Conservation (phyloP, 306 rosid species). For the Ziziphus jujuba region DNA sequence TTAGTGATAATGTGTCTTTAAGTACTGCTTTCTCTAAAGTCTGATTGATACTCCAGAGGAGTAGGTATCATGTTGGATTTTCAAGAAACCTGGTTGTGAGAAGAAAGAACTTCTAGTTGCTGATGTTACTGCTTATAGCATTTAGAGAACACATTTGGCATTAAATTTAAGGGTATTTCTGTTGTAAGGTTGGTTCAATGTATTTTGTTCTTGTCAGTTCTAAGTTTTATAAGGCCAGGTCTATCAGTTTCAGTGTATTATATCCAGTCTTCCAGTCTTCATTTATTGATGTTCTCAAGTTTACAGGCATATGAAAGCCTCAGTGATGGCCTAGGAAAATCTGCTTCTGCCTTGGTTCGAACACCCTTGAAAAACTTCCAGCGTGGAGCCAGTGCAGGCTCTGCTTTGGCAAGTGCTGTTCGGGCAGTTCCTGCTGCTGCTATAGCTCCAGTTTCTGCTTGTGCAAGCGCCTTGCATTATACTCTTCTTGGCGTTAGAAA, state of each 20-base stretch:
- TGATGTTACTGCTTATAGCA: too few species aligned
- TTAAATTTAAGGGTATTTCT: too few species aligned
- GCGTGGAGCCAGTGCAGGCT: constrained; percentile 90
- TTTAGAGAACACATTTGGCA: too few species aligned
- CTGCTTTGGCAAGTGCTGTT: constrained; percentile 89
- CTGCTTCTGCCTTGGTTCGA: constrained; percentile 90
- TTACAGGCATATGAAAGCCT: constrained; percentile 87
- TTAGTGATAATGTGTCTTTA: not conserved
- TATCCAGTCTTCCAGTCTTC: too few species aligned
- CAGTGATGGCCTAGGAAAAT: constrained; percentile 89
- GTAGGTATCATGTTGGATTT: too few species aligned
- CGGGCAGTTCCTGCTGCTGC: constrained; percentile 91
- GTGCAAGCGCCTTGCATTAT: constrained; percentile 90
- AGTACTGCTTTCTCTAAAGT: not conserved
- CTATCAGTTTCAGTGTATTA: too few species aligned
- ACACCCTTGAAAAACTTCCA: constrained; percentile 81
- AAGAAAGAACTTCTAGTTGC: too few species aligned
- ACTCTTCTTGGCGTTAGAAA: constrained; percentile 93
- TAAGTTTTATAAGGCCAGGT: too few species aligned
- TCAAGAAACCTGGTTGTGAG: too few species aligned
- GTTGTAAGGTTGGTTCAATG: too few species aligned
- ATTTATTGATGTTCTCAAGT: constrained; percentile 26
- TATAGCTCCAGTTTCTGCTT: constrained; percentile 95
- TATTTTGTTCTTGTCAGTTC: too few species aligned
- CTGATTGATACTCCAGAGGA: too few species aligned